Evolutionary conservation across 768 basidiomycete species (phyloP).

Genomic region (Russula ochroleuca): DNA sequence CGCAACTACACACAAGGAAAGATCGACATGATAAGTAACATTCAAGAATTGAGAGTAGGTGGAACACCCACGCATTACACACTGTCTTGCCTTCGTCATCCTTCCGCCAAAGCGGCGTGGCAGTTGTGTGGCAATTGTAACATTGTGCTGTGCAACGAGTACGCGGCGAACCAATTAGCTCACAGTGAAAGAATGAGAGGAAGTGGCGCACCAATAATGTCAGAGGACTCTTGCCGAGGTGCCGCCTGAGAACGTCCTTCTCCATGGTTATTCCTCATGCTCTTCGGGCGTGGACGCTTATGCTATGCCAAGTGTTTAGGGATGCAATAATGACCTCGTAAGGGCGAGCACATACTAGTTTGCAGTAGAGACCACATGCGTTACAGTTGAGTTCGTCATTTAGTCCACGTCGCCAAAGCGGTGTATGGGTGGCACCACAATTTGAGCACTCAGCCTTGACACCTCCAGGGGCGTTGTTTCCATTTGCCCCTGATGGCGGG

Average conservation of each 20-base stretch:
- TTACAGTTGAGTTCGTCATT: conserved; percentile 90
- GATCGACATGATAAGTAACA: not conserved
- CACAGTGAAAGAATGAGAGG: conserved; percentile 9
- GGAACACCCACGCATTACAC: conserved; percentile 72
- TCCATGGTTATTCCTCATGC: conserved; percentile 72
- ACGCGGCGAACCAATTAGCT: not conserved
- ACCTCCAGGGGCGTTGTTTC: conserved; percentile 48
- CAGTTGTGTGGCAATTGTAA: conserved; percentile 86
- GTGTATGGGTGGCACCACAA: conserved; percentile 85
- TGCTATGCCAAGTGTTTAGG: conserved; percentile 45
- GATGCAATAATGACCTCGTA: conserved; percentile 2
- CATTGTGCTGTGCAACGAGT: conserved; percentile 54
- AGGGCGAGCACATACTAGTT: conserved; percentile 51
- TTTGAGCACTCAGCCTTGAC: conserved; percentile 84
- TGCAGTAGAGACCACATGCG: conserved; percentile 84
- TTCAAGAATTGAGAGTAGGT: not conserved
- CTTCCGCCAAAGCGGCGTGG: conserved; percentile 86
- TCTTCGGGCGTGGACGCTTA: conserved; percentile 85
- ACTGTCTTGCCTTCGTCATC: conserved; percentile 90
- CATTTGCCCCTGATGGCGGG: conserved; percentile 26
- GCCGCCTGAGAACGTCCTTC: conserved; percentile 63
- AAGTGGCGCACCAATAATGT: conserved; percentile 59
- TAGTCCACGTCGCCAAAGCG: conserved; percentile 79
- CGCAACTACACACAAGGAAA: conserved; percentile 49
- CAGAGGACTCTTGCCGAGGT: conserved; percentile 65